Evolutionary conservation across 2,329 filamentous ascomycete genomes (phyloP).

Genomic region (Venturia carpophila): DNA sequence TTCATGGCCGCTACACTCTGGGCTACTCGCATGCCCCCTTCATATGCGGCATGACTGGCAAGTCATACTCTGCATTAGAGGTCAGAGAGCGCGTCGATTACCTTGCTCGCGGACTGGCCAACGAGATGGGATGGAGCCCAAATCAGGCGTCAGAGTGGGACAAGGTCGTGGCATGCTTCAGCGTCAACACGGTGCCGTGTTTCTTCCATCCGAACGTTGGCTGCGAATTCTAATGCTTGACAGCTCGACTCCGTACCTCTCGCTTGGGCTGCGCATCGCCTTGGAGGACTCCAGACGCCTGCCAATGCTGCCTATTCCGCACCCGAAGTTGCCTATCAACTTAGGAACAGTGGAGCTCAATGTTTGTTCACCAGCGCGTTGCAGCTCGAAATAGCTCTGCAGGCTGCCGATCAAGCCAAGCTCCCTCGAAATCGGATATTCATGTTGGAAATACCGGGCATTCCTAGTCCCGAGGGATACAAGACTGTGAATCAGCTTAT

Average conservation of each 20-base stretch:
- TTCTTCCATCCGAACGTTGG: not conserved
- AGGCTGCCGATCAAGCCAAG: slow-evolving; percentile 55
- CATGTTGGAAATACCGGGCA: slow-evolving; percentile 54
- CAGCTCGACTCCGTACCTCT: slow-evolving; percentile 69
- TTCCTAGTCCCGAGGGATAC: slow-evolving; percentile 42
- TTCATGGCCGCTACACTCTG: slow-evolving; percentile 58
- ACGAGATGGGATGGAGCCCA: slow-evolving; percentile 63
- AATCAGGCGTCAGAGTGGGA: slow-evolving; percentile 71
- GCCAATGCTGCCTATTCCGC: slow-evolving; percentile 69
- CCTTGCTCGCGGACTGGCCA: slow-evolving; percentile 59
- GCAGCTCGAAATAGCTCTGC: slow-evolving; percentile 55
- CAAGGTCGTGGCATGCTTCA: slow-evolving; percentile 68
- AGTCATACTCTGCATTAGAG: slow-evolving; percentile 55
- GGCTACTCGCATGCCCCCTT: slow-evolving; percentile 61
- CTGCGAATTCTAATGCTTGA: not conserved
- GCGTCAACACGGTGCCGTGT: slow-evolving; percentile 63
- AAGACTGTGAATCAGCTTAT: slow-evolving; percentile 62
- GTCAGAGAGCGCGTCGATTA: slow-evolving; percentile 58
- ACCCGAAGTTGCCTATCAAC: slow-evolving; percentile 62
- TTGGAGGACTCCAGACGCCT: slow-evolving; percentile 66
- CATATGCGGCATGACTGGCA: slow-evolving; percentile 67
- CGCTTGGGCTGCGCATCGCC: slow-evolving; percentile 64
- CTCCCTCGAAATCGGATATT: slow-evolving; percentile 60
- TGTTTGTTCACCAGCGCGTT: slow-evolving; percentile 65
- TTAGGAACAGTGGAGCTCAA: slow-evolving; percentile 60